phyloP scores from a whole-genome alignment of 768 basidiomycete genomes.

The Mrakia frigida region DNA sequence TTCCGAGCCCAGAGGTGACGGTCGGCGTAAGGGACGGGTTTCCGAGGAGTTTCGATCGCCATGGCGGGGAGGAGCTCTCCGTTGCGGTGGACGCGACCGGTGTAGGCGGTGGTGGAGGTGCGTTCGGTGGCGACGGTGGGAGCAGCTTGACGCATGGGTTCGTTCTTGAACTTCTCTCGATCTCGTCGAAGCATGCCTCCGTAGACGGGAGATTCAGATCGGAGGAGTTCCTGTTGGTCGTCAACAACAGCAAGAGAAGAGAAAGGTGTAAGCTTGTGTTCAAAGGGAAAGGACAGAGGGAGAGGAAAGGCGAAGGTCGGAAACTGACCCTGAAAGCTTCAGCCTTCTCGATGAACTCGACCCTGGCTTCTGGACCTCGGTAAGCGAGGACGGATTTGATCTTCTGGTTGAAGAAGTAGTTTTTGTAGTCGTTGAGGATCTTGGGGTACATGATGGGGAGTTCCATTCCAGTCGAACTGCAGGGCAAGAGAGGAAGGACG shows the following conservation, averaged over 20 bases:
- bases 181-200: slow-evolving; percentile 13
- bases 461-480: slow-evolving; percentile 14
- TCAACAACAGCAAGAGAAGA: background rate
- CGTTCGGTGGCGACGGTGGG: background rate
- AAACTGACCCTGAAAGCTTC: slow-evolving; percentile 30
- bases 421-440: slow-evolving; percentile 5
- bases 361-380: slow-evolving; percentile 35
- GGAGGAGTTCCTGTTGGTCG: background rate
- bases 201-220: slow-evolving; percentile 10
- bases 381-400: slow-evolving; percentile 39
- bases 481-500: slow-evolving; percentile 2
- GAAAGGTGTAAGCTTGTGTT: no score
- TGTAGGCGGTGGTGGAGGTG: background rate
- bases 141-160: background rate
- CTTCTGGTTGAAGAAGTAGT: slow-evolving; percentile 33
- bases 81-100: slow-evolving; percentile 17
- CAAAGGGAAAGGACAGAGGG: background rate
- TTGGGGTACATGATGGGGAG: slow-evolving; percentile 6
- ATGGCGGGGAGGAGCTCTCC: slow-evolving; percentile 32
- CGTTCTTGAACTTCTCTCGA: background rate
- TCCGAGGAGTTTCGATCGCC: slow-evolving; percentile 28
- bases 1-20: slow-evolving; percentile 25
- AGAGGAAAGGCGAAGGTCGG: no score
- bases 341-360: slow-evolving; percentile 38
- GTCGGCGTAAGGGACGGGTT: slow-evolving; percentile 25